Percentiles rank a stretch among this genome's conserved stretches.
These are phyloP conservation scores for Galerina sulciceps DNA, from an alignment of 768 basidiomycete species.

Conservation along the genomic window DNA sequence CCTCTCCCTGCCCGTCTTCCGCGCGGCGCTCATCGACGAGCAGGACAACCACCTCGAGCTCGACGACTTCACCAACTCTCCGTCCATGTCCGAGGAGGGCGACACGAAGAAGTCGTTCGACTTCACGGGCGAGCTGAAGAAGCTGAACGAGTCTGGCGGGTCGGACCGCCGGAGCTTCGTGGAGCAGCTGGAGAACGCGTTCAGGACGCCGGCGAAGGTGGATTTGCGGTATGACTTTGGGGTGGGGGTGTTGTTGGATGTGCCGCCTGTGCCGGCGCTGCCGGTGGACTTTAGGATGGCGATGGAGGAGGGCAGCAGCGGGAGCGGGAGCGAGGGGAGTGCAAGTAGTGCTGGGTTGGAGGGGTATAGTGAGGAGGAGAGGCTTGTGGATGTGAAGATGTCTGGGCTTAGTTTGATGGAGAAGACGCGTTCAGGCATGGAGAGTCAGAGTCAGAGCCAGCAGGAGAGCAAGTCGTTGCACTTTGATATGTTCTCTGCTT, in stretches of 20 bases:
- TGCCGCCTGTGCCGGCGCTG: constrained; percentile 58
- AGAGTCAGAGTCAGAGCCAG: constrained; percentile 9
- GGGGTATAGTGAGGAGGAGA: constrained; percentile 5
- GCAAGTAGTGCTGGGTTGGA: constrained; percentile 11
- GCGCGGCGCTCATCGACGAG: constrained; percentile 36
- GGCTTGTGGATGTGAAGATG: constrained; percentile 33
- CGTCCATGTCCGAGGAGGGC: constrained; percentile 48
- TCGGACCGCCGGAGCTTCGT: constrained; percentile 78
- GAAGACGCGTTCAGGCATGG: constrained; percentile 16
- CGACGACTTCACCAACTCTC: constrained; percentile 43
- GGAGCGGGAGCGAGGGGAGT: constrained; percentile 6
- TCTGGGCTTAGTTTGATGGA: constrained; percentile 27
- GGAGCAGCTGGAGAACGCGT: constrained; percentile 81
- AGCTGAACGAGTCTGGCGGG: constrained; percentile 69
- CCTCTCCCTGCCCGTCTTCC: constrained; percentile 20
- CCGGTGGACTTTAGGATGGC: constrained; percentile 29
- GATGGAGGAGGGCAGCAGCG: not conserved
- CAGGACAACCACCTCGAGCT: constrained; percentile 24
- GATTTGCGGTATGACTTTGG: constrained; percentile 56
- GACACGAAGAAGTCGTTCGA: constrained; percentile 84
- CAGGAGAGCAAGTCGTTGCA: constrained; percentile 1
- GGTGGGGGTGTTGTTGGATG: constrained; percentile 37
- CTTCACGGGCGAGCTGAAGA: constrained; percentile 79
- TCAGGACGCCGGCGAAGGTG: constrained; percentile 75
- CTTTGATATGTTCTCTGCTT: constrained; percentile 28